Evolutionary conservation across 495 filamentous ascomycete genomes (phyloP).

Genomic region (Aspergillus haitiensis): DNA sequence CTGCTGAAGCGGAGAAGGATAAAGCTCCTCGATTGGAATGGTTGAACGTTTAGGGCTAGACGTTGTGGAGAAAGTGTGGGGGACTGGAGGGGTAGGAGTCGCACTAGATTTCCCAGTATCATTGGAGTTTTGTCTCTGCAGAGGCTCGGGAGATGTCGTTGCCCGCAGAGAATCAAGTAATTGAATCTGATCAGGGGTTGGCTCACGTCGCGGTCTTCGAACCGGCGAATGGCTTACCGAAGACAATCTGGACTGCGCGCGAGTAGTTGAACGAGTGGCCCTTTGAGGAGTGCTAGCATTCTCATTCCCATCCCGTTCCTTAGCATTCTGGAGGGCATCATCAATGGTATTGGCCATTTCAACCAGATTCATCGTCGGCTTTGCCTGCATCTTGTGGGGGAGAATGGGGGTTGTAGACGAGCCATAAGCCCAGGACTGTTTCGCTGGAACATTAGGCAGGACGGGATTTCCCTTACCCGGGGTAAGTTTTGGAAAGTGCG

Average conservation of each 20-base stretch:
- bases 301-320: conserved; percentile 26
- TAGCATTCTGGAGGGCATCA: conserved; percentile 25
- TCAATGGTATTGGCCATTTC: conserved; percentile 33
- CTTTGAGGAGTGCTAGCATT: background rate
- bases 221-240: conserved; percentile 21
- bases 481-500: conserved; percentile 19
- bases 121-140: conserved; percentile 13
- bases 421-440: conserved; percentile 39
- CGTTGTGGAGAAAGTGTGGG: conserved; percentile 36
- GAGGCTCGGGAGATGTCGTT: conserved; percentile 23
- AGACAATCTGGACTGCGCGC: conserved; percentile 4
- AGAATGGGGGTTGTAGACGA: conserved; percentile 30
- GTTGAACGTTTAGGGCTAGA: conserved; percentile 33
- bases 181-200: conserved; percentile 46
- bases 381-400: conserved; percentile 25
- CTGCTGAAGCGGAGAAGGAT: conserved; percentile 37
- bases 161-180: conserved; percentile 36
- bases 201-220: conserved; percentile 33
- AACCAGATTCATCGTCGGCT: conserved; percentile 24
- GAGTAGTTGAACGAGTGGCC: conserved; percentile 16
- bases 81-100: conserved; percentile 44
- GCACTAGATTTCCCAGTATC: conserved; percentile 29
- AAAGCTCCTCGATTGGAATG: conserved; percentile 27
- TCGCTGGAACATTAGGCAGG: conserved; percentile 33
- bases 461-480: conserved; percentile 16